Base-by-base conservation (phyloP, 1,284 basidiomycete genomes). In the Tilletiopsis washingtonensis region DNA sequence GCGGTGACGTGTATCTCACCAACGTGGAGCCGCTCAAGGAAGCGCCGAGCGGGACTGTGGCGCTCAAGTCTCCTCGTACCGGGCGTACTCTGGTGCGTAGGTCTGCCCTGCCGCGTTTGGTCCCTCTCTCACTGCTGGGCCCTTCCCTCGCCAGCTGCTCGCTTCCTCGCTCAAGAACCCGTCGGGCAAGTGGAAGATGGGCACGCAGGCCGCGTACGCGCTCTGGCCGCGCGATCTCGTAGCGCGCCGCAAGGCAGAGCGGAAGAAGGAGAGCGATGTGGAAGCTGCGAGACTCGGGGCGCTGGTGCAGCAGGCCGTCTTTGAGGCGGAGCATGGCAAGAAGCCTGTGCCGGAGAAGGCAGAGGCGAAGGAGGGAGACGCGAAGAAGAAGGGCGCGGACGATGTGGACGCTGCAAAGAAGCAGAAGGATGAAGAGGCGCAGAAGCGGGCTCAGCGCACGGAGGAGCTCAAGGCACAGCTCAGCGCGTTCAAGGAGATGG, bases 211-310 rank as follows among this genome's bases (percentile, higher is more conserved):
- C 15, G 73, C 73, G 3, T 74, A 71, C 52, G 71, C 73, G 24
- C 59, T 74, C 29, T 74, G 70, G 67, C 73, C 73, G 1, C 51
- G 50, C 15, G 69, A 69, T 52, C 67, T 74, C 19, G 63, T 71
- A 29, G 52, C 39, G 23, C 61, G 73, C 17, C 56, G 73, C 17
- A 62, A 62, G 25, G 57, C 52, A 19, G 69, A 74, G 52, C 59
- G 73, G 26, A 56, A 61, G 41, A 57, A 56, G 24, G 64, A 66
- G 14, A 74, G 70, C 53, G 61, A 69, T 32, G 63, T 73, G 20
- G 65, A 66, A 20, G 59, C 69, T 20, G 56, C 59, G 14, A 54
- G 57, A n/a, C 60, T 74, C 11, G 50, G 73, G 17, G 61, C 56
- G 44, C 39, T 54, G 26, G 65, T 66, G 2, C 67, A 67, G 44